Percentiles rank a stretch among this genome's conserved stretches.
Evolutionary conservation across 2,329 filamentous ascomycete genomes (phyloP).

Genomic region (Hypoxylon sp.): DNA sequence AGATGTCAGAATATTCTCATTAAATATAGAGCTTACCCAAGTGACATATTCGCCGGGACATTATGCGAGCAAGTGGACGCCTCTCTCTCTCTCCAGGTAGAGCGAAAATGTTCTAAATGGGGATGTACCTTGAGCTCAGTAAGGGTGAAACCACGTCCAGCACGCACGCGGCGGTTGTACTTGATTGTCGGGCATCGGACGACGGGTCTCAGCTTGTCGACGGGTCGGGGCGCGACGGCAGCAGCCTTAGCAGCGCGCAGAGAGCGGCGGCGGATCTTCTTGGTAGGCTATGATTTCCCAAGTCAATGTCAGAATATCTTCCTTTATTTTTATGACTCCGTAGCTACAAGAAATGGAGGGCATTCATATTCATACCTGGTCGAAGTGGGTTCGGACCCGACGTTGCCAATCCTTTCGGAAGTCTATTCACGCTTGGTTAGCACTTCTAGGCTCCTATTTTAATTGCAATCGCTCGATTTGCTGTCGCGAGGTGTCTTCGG

Average conservation of each 20-base stretch:
- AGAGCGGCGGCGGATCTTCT: slow-evolving; percentile 93
- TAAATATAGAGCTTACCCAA: not conserved
- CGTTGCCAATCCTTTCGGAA: slow-evolving; percentile 99
- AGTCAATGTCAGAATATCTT: slow-evolving; percentile 43
- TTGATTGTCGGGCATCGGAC: slow-evolving; percentile 98
- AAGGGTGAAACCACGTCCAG: slow-evolving; percentile 97
- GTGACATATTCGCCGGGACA: not conserved
- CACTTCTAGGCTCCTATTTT: not conserved
- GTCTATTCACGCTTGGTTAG: slow-evolving; percentile 70
- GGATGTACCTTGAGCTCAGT: slow-evolving; percentile 92
- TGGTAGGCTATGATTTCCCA: slow-evolving; percentile 79
- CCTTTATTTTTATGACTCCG: slow-evolving; percentile 18
- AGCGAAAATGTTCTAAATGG: not conserved
- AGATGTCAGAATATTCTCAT: slow-evolving; percentile 54
- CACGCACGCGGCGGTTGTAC: slow-evolving; percentile 98
- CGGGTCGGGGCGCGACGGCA: slow-evolving; percentile 92
- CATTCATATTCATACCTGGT: slow-evolving; percentile 81
- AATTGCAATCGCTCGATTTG: slow-evolving; percentile 37
- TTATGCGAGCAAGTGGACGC: not conserved
- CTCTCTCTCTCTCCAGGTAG: not conserved
- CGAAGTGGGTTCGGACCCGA: slow-evolving; percentile 98
- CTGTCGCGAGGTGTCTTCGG: slow-evolving; percentile 36
- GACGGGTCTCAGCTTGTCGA: slow-evolving; percentile 96
- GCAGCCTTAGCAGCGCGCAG: slow-evolving; percentile 96
- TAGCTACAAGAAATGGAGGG: slow-evolving; percentile 35